Base-by-base conservation (phyloP, 2,329 filamentous ascomycete genomes). In the Pseudogymnoascus sp. region DNA sequence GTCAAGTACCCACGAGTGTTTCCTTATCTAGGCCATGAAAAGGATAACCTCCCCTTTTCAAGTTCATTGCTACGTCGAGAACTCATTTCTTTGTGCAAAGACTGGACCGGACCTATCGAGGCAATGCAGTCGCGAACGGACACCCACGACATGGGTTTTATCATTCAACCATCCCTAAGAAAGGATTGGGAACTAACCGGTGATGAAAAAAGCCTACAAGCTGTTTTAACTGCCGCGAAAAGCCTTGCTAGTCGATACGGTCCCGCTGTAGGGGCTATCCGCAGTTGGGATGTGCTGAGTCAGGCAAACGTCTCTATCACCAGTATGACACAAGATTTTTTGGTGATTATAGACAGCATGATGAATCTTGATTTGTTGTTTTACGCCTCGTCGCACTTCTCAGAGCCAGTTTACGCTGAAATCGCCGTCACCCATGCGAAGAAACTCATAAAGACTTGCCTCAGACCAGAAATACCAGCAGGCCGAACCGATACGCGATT, bases 121-220 rank as follows among this genome's bases (percentile, higher is more conserved):
- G 20, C 61, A 33, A 71, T 72, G 64, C 70, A 72, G 15, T 67
- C 63, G 63, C 74, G 76, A 4, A 80, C 73, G 3, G 78, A 81
- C 60, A 82, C 80, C 0, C 80, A 82, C 60, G 80, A 82, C 57
- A 75, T 83, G 71, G 78, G 77, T 0, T 82, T 82, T 64, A 81
- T 82, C 65, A 77, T 82, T 3, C 75, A 78, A 20, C 79, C 79
- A 0, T 76, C 76, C 1, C 71, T 80, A 59, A 77, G 76, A 37
- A 75, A 75, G 12, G 73, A 77, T 3, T 82, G 78, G 76, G 77
- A 80, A 37, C 69, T 80, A 5, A 72, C 74, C 0, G 71, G 73
- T 0, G 74, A 78, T 41, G 53, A 63, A 2, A 61, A 71, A 20
- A 77, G 76, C 25, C 64, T 78, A 0, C 66, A 74, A 1, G 72